Conservation (phyloP, 2,329 filamentous ascomycete genomes). For the Penicillium sp. region DNA sequence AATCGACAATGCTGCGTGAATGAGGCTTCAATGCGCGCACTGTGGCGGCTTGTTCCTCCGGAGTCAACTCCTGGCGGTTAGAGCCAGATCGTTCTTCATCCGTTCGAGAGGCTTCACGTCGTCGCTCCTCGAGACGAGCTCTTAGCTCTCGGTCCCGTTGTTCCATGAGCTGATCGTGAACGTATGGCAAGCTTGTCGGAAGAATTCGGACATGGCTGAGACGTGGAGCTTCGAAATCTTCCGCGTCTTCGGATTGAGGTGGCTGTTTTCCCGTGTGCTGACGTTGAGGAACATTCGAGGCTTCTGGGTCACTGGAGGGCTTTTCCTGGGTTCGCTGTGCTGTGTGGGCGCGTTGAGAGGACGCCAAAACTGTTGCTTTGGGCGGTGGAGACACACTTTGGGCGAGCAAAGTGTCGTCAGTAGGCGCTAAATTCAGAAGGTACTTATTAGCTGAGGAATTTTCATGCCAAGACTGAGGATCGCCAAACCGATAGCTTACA, state of each 20-base stretch:
- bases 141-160: slow-evolving; percentile 33
- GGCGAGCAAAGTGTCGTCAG: slow-evolving; percentile 31
- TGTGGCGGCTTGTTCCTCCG: slow-evolving; percentile 75
- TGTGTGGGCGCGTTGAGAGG: slow-evolving; percentile 20
- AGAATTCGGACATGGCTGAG: slow-evolving; percentile 86
- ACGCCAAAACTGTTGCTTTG: slow-evolving; percentile 23
- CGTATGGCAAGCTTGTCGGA: slow-evolving; percentile 82
- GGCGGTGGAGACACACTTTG: slow-evolving; percentile 14
- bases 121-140: slow-evolving; percentile 40
- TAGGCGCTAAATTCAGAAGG: slow-evolving; percentile 24
- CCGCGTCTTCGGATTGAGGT: slow-evolving; percentile 20
- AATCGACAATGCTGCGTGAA: slow-evolving; percentile 61
- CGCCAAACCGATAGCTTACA: slow-evolving; percentile 55
- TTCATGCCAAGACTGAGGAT: not conserved
- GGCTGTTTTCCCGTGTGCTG: slow-evolving; percentile 17
- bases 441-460: slow-evolving; percentile 7
- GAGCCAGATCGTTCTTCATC: slow-evolving; percentile 19
- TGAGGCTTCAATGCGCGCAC: slow-evolving; percentile 79
- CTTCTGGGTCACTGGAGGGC: slow-evolving; percentile 9
- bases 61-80: slow-evolving; percentile 28
- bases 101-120: slow-evolving; percentile 17
- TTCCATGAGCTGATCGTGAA: slow-evolving; percentile 87
- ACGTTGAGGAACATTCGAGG: slow-evolving; percentile 23
- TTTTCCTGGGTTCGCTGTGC: slow-evolving; percentile 19
- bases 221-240: slow-evolving; percentile 46